Conservation (phyloP, 2,329 filamentous ascomycete species). For the Ophiostoma sp. region DNA sequence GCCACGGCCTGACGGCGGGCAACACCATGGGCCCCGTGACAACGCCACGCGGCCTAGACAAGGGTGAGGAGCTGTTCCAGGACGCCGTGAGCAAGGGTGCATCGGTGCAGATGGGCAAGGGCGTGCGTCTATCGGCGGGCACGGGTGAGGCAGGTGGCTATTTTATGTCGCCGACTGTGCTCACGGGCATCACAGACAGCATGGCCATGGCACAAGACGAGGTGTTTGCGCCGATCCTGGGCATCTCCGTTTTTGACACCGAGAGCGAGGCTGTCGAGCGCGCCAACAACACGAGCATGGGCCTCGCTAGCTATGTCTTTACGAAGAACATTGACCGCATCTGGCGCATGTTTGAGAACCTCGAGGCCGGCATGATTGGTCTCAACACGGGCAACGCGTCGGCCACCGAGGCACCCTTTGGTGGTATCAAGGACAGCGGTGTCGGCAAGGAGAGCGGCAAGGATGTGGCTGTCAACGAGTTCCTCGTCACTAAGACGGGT, state of each 20-base stretch:
- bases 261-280: slow-evolving; percentile 50
- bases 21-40: slow-evolving; percentile 58
- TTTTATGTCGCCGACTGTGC: slow-evolving; percentile 60
- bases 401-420: slow-evolving; percentile 42
- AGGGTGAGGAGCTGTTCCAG: slow-evolving; percentile 54
- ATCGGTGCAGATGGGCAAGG: slow-evolving; percentile 57
- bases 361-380: slow-evolving; percentile 50
- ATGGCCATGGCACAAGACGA: slow-evolving; percentile 50
- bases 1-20: slow-evolving; percentile 53
- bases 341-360: slow-evolving; percentile 53
- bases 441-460: slow-evolving; percentile 45
- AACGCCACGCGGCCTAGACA: slow-evolving; percentile 49
- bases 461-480: slow-evolving; percentile 44
- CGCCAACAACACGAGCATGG: slow-evolving; percentile 56
- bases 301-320: slow-evolving; percentile 42
- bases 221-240: slow-evolving; percentile 54
- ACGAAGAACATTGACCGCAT: slow-evolving; percentile 47
- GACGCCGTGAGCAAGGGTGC: slow-evolving; percentile 61
- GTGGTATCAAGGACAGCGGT: slow-evolving; percentile 45
- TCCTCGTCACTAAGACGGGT: slow-evolving; percentile 42
- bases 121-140: slow-evolving; percentile 36
- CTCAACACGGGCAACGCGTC: slow-evolving; percentile 39
- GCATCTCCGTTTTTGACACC: slow-evolving; percentile 50
- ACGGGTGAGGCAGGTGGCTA: slow-evolving; percentile 45
- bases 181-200: slow-evolving; percentile 42